phyloP scores from a whole-genome alignment of 805 yeast species.

The Starmerella scarabaei region DNA sequence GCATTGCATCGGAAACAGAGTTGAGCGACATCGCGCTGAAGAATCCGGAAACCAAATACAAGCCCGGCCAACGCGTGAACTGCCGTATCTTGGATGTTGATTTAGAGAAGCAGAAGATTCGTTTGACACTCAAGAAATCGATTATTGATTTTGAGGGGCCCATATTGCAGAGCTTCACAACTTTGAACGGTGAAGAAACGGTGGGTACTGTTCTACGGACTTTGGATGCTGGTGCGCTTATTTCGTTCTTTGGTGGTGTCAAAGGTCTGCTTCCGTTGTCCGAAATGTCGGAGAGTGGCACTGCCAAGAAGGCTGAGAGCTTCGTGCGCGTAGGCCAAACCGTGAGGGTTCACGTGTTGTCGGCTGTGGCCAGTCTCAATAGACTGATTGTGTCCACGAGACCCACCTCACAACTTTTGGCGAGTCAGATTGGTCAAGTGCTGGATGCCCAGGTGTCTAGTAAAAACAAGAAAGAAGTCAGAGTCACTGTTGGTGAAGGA shows the following conservation, averaged over 20 bases:
- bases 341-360: conserved; percentile 51
- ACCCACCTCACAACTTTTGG: conserved; percentile 3
- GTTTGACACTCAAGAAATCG: conserved; percentile 70
- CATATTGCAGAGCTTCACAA: conserved; percentile 34
- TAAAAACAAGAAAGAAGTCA: conserved; percentile 58
- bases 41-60: conserved; percentile 87
- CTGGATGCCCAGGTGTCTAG: conserved; percentile 39
- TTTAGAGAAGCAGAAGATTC: conserved; percentile 35
- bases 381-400: conserved; percentile 48
- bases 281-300: conserved; percentile 83
- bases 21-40: conserved; percentile 72
- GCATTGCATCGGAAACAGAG: conserved; percentile 59
- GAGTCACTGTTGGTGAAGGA: conserved; percentile 45
- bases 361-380: conserved; percentile 39
- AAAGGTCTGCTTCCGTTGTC: conserved; percentile 72
- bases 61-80: conserved; percentile 66
- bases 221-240: conserved; percentile 64
- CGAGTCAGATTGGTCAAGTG: conserved; percentile 6
- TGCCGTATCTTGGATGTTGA: conserved; percentile 32
- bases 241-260: conserved; percentile 67
- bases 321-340: conserved; percentile 77
- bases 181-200: conserved; percentile 42
- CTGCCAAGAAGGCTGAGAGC: conserved; percentile 46
- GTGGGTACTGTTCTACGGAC: conserved; percentile 64
- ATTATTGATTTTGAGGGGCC: conserved; percentile 43